phyloP scores from a whole-genome alignment of 352 stramenopile genomes.

The Saprolegnia parasitica region DNA sequence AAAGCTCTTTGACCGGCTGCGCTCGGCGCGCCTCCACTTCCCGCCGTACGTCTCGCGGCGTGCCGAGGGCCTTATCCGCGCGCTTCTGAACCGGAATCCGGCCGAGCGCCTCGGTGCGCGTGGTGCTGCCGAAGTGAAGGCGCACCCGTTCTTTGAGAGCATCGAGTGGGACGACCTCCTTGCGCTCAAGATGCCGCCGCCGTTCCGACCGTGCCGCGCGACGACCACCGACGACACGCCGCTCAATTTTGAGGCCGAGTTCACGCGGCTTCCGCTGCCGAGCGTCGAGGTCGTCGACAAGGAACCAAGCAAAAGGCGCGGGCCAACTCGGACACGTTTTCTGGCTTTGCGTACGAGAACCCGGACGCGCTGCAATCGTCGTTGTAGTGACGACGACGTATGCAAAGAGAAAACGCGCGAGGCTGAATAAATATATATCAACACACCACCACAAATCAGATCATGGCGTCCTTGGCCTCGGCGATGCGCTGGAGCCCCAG shows the following conservation, averaged over 20 bases:
- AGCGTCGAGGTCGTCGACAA: slow-evolving; percentile 45
- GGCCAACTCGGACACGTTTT: slow-evolving; percentile 68
- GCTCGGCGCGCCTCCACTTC: slow-evolving; percentile 73
- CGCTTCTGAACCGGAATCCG: slow-evolving; percentile 76
- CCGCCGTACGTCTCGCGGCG: slow-evolving; percentile 76
- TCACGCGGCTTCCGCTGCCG: slow-evolving; percentile 75
- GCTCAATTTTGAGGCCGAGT: slow-evolving; percentile 83
- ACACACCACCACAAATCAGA: background rate
- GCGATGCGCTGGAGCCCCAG: slow-evolving; percentile 53
- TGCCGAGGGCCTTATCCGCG: slow-evolving; percentile 68
- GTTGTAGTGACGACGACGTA: background rate
- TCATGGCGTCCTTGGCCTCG: slow-evolving; percentile 28
- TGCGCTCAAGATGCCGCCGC: slow-evolving; percentile 55
- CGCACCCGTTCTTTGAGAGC: slow-evolving; percentile 70
- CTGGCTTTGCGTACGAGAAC: slow-evolving; percentile 76
- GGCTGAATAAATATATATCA: slow-evolving; percentile 17
- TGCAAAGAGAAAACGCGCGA: too few species aligned
- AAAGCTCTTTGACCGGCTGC: slow-evolving; percentile 83
- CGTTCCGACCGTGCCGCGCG: slow-evolving; percentile 71
- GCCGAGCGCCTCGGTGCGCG: slow-evolving; percentile 60
- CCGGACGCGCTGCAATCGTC: slow-evolving; percentile 58
- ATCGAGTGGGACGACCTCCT: slow-evolving; percentile 65
- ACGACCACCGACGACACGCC: slow-evolving; percentile 68
- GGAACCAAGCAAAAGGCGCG: slow-evolving; percentile 35
- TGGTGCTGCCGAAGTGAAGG: slow-evolving; percentile 62